Base-by-base conservation (phyloP, 371 early-diverging fungal genomes). In the Apophysomyces elegans region DNA sequence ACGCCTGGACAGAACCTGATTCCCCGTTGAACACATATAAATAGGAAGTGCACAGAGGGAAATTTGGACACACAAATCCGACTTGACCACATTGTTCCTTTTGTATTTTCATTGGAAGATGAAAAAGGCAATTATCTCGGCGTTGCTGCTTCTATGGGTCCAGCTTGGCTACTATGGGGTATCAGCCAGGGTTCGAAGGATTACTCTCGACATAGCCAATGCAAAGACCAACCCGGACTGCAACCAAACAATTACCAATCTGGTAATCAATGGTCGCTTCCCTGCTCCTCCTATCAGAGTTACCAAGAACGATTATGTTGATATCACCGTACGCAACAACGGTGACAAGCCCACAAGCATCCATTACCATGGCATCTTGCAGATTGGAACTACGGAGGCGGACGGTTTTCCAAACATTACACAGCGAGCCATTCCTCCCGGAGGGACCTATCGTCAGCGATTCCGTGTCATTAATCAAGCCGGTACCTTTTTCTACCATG, bases 241-340 rank as follows among this genome's bases (percentile, higher is more conserved):
- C 26, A 44, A 62, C 50, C 60, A 56, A 38, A 14, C 59, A 5
- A 58, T 63, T 14, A 63, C 46, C 45, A 7, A 39, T 5, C n/a
- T 76, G 2, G 41, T 70, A 2, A 59, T 83, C 58, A 84, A 86
- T 63, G 78, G 74, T 8, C 73, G 75, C 60, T 70, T 62, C 41
- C 84, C 84, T 12, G 82, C 68, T 6, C 85, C 85, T 36, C 60
- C 70, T 0, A 72, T 86, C 6, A 65, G 63, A 18, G 80, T 74
- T 14, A 70, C 69, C 2, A 65, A 56, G 50, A 72, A 71, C 14
- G 84, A 84, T 63, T 38, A 61, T 7, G 61, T 84, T 21, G 39
- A 63, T 14, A 26, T 86, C 35, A 61, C 61, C 11, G 71, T 84
- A 9, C 65, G 45, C 5, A 86, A 86, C 36, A 60, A 37, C 18